Evolutionary conservation across 2,329 filamentous ascomycete species (phyloP).

Genomic region (Xylariomycetidae sp.): DNA sequence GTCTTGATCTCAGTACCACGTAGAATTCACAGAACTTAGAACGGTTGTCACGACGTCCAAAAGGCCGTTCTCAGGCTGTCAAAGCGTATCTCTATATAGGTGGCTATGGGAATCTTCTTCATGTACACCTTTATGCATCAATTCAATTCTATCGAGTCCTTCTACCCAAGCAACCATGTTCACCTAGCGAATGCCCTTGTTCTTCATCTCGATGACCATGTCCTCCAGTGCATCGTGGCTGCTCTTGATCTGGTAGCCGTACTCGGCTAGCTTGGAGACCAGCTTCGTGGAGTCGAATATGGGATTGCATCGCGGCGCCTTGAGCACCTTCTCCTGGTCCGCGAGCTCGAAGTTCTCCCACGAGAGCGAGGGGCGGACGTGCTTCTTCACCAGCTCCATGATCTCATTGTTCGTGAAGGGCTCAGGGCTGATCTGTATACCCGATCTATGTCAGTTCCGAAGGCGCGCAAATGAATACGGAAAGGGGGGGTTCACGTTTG

Average conservation of each 20-base stretch:
- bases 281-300: constrained; percentile 6
- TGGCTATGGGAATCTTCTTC: no score
- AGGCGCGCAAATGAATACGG: not conserved
- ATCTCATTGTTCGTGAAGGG: constrained; percentile 6
- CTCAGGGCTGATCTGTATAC: constrained; percentile 1
- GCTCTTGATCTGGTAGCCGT: constrained; percentile 7
- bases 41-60: no score
- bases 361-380: constrained; percentile 5
- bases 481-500: not conserved
- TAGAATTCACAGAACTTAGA: no score
- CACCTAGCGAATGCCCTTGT: no score
- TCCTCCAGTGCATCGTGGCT: constrained; percentile 6
- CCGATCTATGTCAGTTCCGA: not conserved
- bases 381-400: constrained; percentile 10
- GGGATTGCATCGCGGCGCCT: constrained; percentile 7
- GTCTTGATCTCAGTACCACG: no score
- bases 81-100: no score
- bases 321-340: constrained; percentile 6
- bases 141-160: no score
- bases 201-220: constrained; percentile 5
- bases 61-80: no score
- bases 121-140: no score
- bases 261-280: constrained; percentile 5
- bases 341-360: constrained; percentile 8
- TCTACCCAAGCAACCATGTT: no score